phyloP scores from a whole-genome alignment of 768 basidiomycete species.

The Collybiopsis luxurians region DNA sequence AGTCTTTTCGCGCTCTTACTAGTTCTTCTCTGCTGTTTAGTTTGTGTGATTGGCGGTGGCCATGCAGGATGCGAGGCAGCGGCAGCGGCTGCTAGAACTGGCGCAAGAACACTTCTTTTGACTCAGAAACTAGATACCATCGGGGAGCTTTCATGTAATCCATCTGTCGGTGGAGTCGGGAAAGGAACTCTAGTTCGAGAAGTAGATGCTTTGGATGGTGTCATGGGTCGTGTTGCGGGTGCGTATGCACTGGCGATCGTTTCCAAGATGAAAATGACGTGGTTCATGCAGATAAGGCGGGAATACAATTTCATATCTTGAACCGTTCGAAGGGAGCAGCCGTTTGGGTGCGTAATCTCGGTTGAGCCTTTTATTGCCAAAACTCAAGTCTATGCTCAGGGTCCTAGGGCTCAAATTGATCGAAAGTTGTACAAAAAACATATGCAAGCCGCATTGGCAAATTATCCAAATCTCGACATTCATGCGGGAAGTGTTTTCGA shows the following conservation, averaged over 20 bases:
- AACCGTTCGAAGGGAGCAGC: conserved; percentile 87
- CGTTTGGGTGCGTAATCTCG: conserved; percentile 63
- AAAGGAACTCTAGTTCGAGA: conserved; percentile 92
- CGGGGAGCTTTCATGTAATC: conserved; percentile 86
- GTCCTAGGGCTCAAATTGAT: conserved; percentile 87
- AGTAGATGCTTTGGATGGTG: conserved; percentile 85
- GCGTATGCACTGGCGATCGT: conserved; percentile 16
- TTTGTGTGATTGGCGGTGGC: conserved; percentile 88
- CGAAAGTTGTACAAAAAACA: conserved; percentile 77
- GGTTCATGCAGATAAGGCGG: conserved; percentile 65
- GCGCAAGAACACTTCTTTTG: conserved; percentile 76
- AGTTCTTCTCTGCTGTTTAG: conserved; percentile 28
- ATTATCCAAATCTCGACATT: conserved; percentile 69
- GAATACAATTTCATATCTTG: conserved; percentile 84
- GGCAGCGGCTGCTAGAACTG: conserved; percentile 80
- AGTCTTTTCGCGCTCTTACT: background rate
- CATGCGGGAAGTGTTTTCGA: conserved; percentile 77
- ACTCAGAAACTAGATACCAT: conserved; percentile 82
- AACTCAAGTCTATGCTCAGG: conserved; percentile 40
- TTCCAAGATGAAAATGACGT: background rate
- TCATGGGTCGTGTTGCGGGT: conserved; percentile 86
- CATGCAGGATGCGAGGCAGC: conserved; percentile 95
- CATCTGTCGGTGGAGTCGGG: conserved; percentile 88
- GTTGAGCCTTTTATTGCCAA: background rate
- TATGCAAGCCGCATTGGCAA: conserved; percentile 69